These are phyloP conservation scores for Pyrus hybrid DNA, from an alignment of 331 rosid species.

Conservation along the genomic window DNA sequence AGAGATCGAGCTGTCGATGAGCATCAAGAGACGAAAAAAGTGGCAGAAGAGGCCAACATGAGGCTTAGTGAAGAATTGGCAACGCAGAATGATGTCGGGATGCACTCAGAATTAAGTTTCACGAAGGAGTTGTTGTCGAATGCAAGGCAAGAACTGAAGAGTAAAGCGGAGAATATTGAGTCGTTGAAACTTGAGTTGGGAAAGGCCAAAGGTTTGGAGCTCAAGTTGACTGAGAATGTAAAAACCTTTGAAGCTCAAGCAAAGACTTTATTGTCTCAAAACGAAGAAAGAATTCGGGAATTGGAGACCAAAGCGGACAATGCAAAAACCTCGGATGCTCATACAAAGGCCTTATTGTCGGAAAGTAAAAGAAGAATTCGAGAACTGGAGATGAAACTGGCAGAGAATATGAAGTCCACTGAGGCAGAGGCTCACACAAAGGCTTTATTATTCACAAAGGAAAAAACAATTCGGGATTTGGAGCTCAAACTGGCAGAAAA, in stretches of 20 bases:
- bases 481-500: slow-evolving; percentile 7
- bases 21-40: slow-evolving; percentile 21
- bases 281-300: slow-evolving; percentile 1
- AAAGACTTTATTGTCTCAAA: slow-evolving; percentile 1
- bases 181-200: slow-evolving; percentile 18
- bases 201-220: slow-evolving; percentile 23
- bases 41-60: slow-evolving; percentile 24
- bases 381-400: background rate
- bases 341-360: slow-evolving; percentile 7
- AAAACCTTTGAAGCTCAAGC: background rate
- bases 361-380: background rate
- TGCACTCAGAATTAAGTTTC: slow-evolving; percentile 7
- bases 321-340: slow-evolving; percentile 21
- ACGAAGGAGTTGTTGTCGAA: background rate
- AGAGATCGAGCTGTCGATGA: slow-evolving; percentile 23
- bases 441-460: slow-evolving; percentile 11
- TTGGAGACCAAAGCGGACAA: slow-evolving; percentile 25
- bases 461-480: slow-evolving; percentile 19
- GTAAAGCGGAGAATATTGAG: slow-evolving; percentile 10
- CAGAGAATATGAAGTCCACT: background rate
- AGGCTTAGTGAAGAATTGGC: slow-evolving; percentile 13
- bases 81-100: background rate
- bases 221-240: background rate
- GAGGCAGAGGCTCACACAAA: background rate
- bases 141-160: slow-evolving; percentile 6